Base-by-base conservation (phyloP, 148 eudicot species). In the Diospyros lotus region DNA sequence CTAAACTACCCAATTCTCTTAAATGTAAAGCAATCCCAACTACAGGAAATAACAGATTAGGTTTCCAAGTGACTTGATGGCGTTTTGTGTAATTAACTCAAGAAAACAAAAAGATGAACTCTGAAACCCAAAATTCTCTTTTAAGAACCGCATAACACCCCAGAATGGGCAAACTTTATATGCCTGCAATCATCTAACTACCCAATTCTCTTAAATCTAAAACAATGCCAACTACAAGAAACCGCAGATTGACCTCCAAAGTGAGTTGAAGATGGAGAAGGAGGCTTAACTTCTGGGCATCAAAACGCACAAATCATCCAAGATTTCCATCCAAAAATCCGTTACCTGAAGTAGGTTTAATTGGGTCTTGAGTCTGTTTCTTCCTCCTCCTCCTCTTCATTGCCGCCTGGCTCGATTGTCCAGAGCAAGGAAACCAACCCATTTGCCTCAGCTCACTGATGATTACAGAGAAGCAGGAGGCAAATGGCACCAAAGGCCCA, bases 341-440 rank as follows among this genome's bases (percentile, higher is more conserved):
- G 52, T 13, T 55, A 78, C 81, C 86, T 64, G 86, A 78, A 80
- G 76, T 40, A 71, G 85, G 65, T 66, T 79, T 76, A 64, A 71
- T 68, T 55, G 76, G 80, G 70, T 80, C 80, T 51, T 54, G 51
- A 41, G 77, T 46, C 54, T 80, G 54, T 3, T 79, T 82, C 58
- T 82, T 79, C 83, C 83, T 82, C 78, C 73, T 78, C 52, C 52
- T 48, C 52, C 52, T 0, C 76, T 72, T 85, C 48, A 78, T 75
- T 6, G 71, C 53, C 55, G 73, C 44, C 76, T 64, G 64, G 58
- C 71, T 58, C 63, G 86, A 78, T 65, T 73, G 40, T 62, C 86
- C 86, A 66, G 88, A 83, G 69, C 88, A 86, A 48, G 81, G 86
- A 75, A 86, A 82, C 86, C 88, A 86, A 48, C 88, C 86, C 88